phyloP scores from a whole-genome alignment of 148 eudicot species.

The Rhododendron williamsianum region DNA sequence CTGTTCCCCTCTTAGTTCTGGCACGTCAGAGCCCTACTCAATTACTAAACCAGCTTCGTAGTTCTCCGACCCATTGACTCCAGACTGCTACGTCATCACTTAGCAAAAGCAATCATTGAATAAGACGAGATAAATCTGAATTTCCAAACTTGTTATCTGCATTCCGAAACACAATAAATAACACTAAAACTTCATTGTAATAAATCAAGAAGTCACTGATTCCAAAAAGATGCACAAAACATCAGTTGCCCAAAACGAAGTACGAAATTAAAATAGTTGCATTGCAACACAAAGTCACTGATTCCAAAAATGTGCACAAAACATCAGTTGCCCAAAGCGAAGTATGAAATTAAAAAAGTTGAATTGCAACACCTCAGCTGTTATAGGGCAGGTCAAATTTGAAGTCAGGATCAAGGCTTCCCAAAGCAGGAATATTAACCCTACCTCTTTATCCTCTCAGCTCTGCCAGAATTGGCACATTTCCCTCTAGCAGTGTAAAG shows the following conservation, averaged over 20 bases:
- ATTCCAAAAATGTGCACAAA: not conserved
- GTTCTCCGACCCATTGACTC: not conserved
- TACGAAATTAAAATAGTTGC: not conserved
- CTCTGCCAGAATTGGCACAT: not conserved
- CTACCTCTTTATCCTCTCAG: not conserved
- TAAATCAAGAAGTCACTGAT: not conserved
- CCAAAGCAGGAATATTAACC: not conserved
- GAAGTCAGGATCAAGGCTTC: not conserved
- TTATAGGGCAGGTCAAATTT: not conserved
- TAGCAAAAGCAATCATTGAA: slow-evolving; percentile 6
- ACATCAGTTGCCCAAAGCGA: not conserved
- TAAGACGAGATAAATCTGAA: not conserved
- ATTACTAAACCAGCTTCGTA: slow-evolving; percentile 3
- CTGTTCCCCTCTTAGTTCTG: not conserved
- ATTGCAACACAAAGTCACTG: not conserved
- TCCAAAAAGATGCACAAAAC: not conserved
- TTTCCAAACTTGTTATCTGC: not conserved
- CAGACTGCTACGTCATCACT: slow-evolving; percentile 14
- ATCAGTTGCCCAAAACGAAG: not conserved
- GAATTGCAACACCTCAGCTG: not conserved
- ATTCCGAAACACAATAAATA: not conserved
- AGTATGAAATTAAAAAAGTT: not conserved
- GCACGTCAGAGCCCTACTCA: not conserved
- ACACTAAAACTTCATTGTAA: not conserved
- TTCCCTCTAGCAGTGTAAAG: not conserved